A percentile compares a stretch with the other conserved stretches of the same genome.
phyloP scores from a whole-genome alignment of 345 rosid species.

The Camelina hispida region DNA sequence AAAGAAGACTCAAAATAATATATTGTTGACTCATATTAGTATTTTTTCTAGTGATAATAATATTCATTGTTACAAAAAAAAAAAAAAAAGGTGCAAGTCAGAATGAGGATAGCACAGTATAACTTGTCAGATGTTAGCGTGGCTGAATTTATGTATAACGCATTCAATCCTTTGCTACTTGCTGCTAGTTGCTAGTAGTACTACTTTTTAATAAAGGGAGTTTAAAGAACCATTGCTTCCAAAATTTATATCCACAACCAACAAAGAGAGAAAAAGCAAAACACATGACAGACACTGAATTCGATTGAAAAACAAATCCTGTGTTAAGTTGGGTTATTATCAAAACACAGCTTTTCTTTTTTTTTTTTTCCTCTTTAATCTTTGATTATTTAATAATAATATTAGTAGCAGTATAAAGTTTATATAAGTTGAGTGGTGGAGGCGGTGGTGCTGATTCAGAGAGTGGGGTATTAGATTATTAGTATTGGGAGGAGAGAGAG shows the following conservation, averaged over 20 bases:
- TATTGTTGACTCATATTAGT: neutral
- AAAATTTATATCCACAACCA: conserved; percentile 29
- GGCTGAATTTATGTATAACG: neutral
- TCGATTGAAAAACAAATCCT: conserved; percentile 23
- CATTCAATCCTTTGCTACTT: conserved; percentile 16
- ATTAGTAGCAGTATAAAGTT: neutral
- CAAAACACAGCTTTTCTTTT: conserved; percentile 11
- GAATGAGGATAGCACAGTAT: conserved; percentile 19
- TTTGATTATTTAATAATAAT: neutral
- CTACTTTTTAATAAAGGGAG: neutral
- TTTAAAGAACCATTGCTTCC: conserved; percentile 3
- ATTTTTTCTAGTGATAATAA: neutral
- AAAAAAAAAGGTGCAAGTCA: neutral
- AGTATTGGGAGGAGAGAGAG: conserved; percentile 22
- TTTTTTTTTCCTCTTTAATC: neutral
- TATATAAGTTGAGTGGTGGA: conserved; percentile 42
- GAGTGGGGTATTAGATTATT: conserved; percentile 41
- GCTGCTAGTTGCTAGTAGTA: neutral
- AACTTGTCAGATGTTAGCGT: conserved; percentile 32
- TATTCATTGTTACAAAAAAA: neutral
- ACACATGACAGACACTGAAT: conserved; percentile 23
- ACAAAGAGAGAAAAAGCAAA: neutral
- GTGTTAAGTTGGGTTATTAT: conserved; percentile 1
- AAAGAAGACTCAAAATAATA: neutral
- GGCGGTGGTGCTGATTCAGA: conserved; percentile 49